These are phyloP conservation scores for Clausena lansium DNA, from an alignment of 345 rosid species.

Conservation along the genomic window DNA sequence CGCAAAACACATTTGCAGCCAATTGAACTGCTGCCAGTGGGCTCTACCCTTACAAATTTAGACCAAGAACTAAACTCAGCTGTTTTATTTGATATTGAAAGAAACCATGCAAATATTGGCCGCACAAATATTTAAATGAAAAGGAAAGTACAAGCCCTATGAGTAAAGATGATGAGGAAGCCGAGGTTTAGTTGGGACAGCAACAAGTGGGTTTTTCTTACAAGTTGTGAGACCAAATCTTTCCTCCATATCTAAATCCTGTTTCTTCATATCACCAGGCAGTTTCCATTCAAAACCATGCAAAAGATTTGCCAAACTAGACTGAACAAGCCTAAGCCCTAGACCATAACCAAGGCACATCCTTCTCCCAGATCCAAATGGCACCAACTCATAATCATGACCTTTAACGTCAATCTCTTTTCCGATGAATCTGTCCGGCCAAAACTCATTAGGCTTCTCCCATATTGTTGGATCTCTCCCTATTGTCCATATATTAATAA, in stretches of 20 bases:
- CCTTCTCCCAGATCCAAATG: constrained; percentile 67
- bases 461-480: constrained; percentile 56
- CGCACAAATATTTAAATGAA: not conserved
- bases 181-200: constrained; percentile 35
- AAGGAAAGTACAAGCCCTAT: not conserved
- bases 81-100: too few relatives aligned
- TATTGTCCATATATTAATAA: constrained; percentile 50
- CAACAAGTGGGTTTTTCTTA: constrained; percentile 40
- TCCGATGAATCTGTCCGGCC: constrained; percentile 19
- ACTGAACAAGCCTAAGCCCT: constrained; percentile 49
- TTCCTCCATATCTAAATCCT: constrained; percentile 56
- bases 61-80: too few relatives aligned
- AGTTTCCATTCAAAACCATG: constrained; percentile 58
- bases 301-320: constrained; percentile 47
- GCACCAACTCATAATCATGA: constrained; percentile 49
- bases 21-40: too few relatives aligned
- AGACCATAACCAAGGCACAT: constrained; percentile 21
- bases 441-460: constrained; percentile 42
- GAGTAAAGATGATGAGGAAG: constrained; percentile 39
- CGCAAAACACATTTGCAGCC: too few relatives aligned
- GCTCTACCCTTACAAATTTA: too few relatives aligned
- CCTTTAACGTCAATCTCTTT: constrained; percentile 50
- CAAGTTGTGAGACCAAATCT: constrained; percentile 52
- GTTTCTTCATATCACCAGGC: constrained; percentile 22
- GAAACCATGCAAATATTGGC: too few relatives aligned